Conservation (phyloP, 352 stramenopile species). For the Globisporangium cederbergense region DNA sequence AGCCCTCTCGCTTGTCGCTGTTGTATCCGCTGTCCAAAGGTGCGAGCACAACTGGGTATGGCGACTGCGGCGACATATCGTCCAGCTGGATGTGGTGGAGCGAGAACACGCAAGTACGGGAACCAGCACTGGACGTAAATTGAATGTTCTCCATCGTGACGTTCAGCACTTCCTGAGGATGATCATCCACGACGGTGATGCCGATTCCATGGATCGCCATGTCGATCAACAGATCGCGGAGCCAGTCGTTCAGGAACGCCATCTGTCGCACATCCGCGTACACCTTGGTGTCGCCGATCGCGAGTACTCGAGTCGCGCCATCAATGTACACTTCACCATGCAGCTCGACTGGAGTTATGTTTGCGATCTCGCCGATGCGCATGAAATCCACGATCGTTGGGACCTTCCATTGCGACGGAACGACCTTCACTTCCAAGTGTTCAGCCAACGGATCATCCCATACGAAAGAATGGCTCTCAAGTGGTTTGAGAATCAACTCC, state of each 20-base stretch:
- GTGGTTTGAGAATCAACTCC: conserved; percentile 60
- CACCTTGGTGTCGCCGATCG: conserved; percentile 65
- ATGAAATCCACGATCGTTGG: conserved; percentile 74
- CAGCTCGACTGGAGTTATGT: conserved; percentile 49
- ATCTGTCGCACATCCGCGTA: conserved; percentile 57
- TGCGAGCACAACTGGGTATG: conserved; percentile 75
- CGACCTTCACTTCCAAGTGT: conserved; percentile 51
- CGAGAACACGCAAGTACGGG: conserved; percentile 47
- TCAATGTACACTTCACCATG: conserved; percentile 87
- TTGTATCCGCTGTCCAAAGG: conserved; percentile 85
- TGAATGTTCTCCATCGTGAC: conserved; percentile 85
- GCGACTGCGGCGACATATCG: conserved; percentile 72
- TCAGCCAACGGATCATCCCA: conserved; percentile 73
- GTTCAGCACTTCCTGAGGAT: conserved; percentile 80
- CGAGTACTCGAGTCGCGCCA: conserved; percentile 71
- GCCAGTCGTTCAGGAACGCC: conserved; percentile 62
- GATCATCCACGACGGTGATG: conserved; percentile 76
- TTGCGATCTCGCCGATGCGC: conserved; percentile 60
- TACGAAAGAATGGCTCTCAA: conserved; percentile 76
- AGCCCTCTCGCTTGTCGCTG: conserved; percentile 83
- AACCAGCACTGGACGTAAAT: conserved; percentile 49
- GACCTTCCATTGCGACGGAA: conserved; percentile 58
- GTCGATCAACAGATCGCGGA: conserved; percentile 74
- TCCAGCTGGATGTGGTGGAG: conserved; percentile 86
- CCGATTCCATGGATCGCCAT: conserved; percentile 68